Base-by-base conservation (phyloP, 1,284 basidiomycete species). In the Apiotrichum montevideense region DNA sequence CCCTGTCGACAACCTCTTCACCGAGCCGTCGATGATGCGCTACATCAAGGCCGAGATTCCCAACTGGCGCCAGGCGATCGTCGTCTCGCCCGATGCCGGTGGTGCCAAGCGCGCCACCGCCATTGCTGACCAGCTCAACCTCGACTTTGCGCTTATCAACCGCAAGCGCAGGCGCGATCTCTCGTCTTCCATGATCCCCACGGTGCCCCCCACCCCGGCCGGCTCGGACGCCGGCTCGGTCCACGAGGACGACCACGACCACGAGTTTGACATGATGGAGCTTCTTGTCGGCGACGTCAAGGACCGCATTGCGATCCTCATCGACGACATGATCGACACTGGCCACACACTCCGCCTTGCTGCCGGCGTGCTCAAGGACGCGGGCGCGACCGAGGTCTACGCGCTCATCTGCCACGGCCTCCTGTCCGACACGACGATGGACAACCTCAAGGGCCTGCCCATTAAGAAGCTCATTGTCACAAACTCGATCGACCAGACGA, bases 241-340 rank as follows among this genome's bases (percentile, higher is more conserved):
- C 49, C 48, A 62, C 62, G 62, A 59, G 43, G 76, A 77, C 53
- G 78, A 77, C 41, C 52, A 70, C 69, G 56, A 57, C 33, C 57
- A 59, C 50, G 56, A 57, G 40, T 64, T 92, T 55, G 80, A 81
- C 52, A 78, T 77, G 65, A 95, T 98, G 90, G 93, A 98, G 73
- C 82, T 98, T 54, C 81, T 98, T 40, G 95, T 98, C 52, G 95
- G 95, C n/a, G 91, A 98, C 72, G 95, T 98, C 59, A 83, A 82
- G 66, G 92, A 88, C 77, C 94, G 94, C 80, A 88, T 87, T 52
- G 93, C 90, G 35, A 95, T 98, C 68, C 81, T 98, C 50, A 87
- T 98, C 35, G 95, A 98, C 75, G 95, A 98, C 73, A 98, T 98
- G 92, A 87, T 97, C 71, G 96, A 98, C 75, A 93, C 91, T 5